A percentile compares a stretch with the other conserved stretches of the same genome.
These are phyloP conservation scores for Vitis vinifera DNA, from an alignment of 164 flowering plant species.

Conservation along the genomic window DNA sequence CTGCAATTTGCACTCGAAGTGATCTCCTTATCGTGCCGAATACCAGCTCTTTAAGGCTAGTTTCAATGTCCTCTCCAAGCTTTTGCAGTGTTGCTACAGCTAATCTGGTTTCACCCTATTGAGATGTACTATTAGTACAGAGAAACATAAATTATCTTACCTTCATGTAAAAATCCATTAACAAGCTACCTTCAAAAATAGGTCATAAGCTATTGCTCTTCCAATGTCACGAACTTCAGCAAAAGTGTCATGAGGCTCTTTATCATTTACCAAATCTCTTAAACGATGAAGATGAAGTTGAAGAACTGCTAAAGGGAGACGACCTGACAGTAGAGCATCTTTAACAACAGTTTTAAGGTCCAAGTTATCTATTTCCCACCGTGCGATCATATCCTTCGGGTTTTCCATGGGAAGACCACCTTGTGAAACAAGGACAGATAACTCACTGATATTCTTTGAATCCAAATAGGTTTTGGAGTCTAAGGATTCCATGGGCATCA, in stretches of 20 bases:
- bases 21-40: conserved; percentile 86
- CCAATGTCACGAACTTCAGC: conserved; percentile 87
- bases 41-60: conserved; percentile 65
- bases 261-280: conserved; percentile 40
- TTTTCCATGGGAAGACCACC: conserved; percentile 57
- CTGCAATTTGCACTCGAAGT: conserved; percentile 73
- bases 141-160: not conserved
- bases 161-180: conserved; percentile 5
- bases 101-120: conserved; percentile 84
- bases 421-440: conserved; percentile 36
- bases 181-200: conserved; percentile 77
- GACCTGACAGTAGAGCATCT: conserved; percentile 89
- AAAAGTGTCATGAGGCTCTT: conserved; percentile 75
- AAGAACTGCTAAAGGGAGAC: conserved; percentile 97
- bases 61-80: conserved; percentile 93
- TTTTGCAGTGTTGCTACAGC: conserved; percentile 88
- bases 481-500: conserved; percentile 41
- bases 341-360: conserved; percentile 79
- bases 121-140: conserved; percentile 22
- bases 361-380: conserved; percentile 78
- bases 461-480: conserved; percentile 20
- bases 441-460: conserved; percentile 27
- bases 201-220: conserved; percentile 92
- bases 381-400: conserved; percentile 90
- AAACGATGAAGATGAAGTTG: conserved; percentile 81